phyloP scores from a whole-genome alignment of 768 basidiomycete species.

The Mrakia gelida region DNA sequence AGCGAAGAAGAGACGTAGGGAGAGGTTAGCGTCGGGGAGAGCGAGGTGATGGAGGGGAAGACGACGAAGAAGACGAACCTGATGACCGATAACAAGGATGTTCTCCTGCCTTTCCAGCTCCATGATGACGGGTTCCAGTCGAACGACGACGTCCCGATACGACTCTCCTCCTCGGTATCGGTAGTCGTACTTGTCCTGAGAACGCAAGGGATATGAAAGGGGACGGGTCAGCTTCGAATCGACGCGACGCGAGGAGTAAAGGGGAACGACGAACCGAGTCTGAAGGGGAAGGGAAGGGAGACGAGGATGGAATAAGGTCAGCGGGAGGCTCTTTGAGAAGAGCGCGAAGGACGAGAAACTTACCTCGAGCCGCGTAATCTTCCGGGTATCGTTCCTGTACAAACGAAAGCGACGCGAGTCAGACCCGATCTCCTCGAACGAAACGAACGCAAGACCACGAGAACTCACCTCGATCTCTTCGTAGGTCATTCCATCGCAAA shows the following conservation, averaged over 20 bases:
- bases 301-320: background rate
- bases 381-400: slow-evolving; percentile 84
- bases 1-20: background rate
- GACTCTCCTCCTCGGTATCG: slow-evolving; percentile 95
- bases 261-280: background rate
- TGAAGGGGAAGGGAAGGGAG: background rate
- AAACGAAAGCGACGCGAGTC: background rate
- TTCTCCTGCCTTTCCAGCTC: slow-evolving; percentile 97
- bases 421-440: background rate
- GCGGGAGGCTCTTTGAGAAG: background rate
- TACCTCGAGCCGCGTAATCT: slow-evolving; percentile 94
- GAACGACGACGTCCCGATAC: slow-evolving; percentile 91
- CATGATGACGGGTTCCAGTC: slow-evolving; percentile 98
- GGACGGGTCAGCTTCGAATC: background rate
- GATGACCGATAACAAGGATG: slow-evolving; percentile 93
- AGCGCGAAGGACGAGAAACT: slow-evolving; percentile 42
- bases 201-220: background rate
- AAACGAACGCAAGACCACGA: too few species aligned
- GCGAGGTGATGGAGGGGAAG: background rate
- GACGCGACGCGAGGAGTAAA: background rate
- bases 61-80: slow-evolving; percentile 59
- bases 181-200: slow-evolving; percentile 95
- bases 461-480: slow-evolving; percentile 84
- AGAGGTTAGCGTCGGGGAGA: background rate
- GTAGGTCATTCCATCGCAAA: slow-evolving; percentile 99